Base-by-base conservation (phyloP, 1,284 basidiomycete species). In the Microbotryomycetes sp. region DNA sequence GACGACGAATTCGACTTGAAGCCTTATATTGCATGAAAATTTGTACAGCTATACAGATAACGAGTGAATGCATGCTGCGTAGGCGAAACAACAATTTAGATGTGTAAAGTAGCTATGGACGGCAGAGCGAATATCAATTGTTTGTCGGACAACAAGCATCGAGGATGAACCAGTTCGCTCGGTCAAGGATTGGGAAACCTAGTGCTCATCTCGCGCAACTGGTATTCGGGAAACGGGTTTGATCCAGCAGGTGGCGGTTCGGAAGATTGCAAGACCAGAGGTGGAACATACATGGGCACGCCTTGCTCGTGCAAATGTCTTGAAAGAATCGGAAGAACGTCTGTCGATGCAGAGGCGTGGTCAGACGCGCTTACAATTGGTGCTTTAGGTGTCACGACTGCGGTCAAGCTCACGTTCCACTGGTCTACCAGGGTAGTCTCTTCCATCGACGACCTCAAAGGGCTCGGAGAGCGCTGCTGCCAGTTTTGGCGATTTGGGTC, bases 231-330 rank as follows among this genome's bases (percentile, higher is more conserved):
- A 46, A 62, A 67, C 3, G 65, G 65, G 28, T 67, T 67, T 26
- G 42, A 55, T 19, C 60, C 49, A 1, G 65, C 46, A 2, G 65
- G 65, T 7, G 61, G 62, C 4, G 63, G 65, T 25, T 25, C 2
- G 0, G 45, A 22, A n/a, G 56, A 46, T 1, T 57, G 6, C n/a
- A 67, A 60, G 23, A 67, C 54, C 25, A 69, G 58, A 1, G 67
- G 64, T 9, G 67, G 67, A 19, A 66, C 62, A 74, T 83, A 83
- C 80, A 89, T 85, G 74, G 85, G 81, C 58, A 86, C 86, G 57
- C 87, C 87, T 76, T 90, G 88, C 62, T 86, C 81, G 66, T 87
- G 75, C 71, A 90, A 88, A 66, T 82, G 83, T 74, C 86, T 84
- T 58, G 83, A 83, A 30, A 80, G 72, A 32, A 72, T 72, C 57